Conservation (phyloP, 1,139 yeast genomes). For the Tardiomyces depauwii region DNA sequence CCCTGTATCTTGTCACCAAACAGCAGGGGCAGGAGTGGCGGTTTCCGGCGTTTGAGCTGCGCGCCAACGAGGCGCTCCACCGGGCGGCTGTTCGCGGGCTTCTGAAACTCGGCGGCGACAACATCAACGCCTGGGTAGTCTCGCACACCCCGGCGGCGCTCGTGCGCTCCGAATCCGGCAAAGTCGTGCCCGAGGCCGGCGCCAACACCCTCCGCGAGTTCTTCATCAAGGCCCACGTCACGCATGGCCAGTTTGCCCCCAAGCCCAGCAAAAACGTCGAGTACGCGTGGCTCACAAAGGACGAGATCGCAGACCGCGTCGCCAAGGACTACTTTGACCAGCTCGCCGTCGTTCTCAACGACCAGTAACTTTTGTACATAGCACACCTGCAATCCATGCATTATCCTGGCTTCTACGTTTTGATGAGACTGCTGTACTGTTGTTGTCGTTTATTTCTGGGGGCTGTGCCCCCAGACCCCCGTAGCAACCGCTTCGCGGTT, state of each 20-base stretch:
- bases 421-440: too few species aligned
- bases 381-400: too few species aligned
- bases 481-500: too few species aligned
- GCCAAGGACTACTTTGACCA: constrained; percentile 37
- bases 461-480: too few species aligned
- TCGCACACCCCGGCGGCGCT: constrained; percentile 82
- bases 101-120: constrained; percentile 57
- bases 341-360: constrained; percentile 9
- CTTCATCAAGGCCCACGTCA: constrained; percentile 75
- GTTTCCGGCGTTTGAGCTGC: constrained; percentile 57
- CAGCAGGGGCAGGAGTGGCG: constrained; percentile 44
- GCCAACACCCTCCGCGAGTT: constrained; percentile 34
- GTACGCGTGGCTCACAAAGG: constrained; percentile 76
- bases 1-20: constrained; percentile 62
- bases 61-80: constrained; percentile 44
- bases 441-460: too few species aligned
- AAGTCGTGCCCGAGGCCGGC: constrained; percentile 6
- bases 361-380: background rate
- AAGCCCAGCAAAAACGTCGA: constrained; percentile 32
- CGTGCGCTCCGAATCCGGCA: constrained; percentile 25
- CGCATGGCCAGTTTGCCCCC: constrained; percentile 73
- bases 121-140: constrained; percentile 79
- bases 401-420: too few species aligned
- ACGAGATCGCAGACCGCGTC: constrained; percentile 55
- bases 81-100: constrained; percentile 67